A percentile compares a stretch with the other conserved stretches of the same genome.
These are phyloP conservation scores for Boletus subparvulus DNA, from an alignment of 768 basidiomycete species.

Conservation along the genomic window DNA sequence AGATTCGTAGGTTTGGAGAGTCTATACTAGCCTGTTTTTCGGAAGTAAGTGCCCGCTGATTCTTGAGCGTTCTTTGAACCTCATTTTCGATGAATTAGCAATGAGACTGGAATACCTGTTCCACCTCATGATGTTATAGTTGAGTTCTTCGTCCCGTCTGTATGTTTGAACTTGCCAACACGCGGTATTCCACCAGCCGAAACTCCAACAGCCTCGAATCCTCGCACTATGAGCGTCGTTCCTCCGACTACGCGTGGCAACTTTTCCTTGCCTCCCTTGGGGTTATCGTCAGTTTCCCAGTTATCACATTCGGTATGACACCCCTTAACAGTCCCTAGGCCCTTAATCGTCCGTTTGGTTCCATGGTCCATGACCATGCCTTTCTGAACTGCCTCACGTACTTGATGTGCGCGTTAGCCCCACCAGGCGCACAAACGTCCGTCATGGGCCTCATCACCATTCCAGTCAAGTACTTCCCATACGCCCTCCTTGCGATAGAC, in stretches of 20 bases:
- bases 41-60: slow-evolving; percentile 45
- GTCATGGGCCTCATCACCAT: slow-evolving; percentile 78
- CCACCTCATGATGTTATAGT: slow-evolving; percentile 45
- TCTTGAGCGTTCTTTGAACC: neutral
- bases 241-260: slow-evolving; percentile 80
- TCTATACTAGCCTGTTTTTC: slow-evolving; percentile 71
- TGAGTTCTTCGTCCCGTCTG: slow-evolving; percentile 17
- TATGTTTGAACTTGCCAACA: neutral
- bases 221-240: slow-evolving; percentile 53
- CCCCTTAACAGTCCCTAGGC: slow-evolving; percentile 27
- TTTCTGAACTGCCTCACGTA: slow-evolving; percentile 69
- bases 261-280: slow-evolving; percentile 50
- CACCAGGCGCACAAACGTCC: slow-evolving; percentile 65
- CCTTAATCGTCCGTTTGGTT: slow-evolving; percentile 60
- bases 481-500: slow-evolving; percentile 71
- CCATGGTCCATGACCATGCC: slow-evolving; percentile 59
- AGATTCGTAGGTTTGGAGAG: slow-evolving; percentile 63
- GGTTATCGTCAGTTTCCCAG: slow-evolving; percentile 54
- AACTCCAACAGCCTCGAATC: slow-evolving; percentile 65
- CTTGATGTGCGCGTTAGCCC: slow-evolving; percentile 63
- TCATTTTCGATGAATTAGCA: slow-evolving; percentile 19
- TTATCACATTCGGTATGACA: neutral
- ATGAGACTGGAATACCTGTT: slow-evolving; percentile 38
- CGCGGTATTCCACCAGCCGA: slow-evolving; percentile 45
- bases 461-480: slow-evolving; percentile 73